Evolutionary conservation across 192 early-diverging fungal genomes (phyloP), one percentile per base, ranked within the genome.

Genomic region (Rhizophlyctis rosea): DNA sequence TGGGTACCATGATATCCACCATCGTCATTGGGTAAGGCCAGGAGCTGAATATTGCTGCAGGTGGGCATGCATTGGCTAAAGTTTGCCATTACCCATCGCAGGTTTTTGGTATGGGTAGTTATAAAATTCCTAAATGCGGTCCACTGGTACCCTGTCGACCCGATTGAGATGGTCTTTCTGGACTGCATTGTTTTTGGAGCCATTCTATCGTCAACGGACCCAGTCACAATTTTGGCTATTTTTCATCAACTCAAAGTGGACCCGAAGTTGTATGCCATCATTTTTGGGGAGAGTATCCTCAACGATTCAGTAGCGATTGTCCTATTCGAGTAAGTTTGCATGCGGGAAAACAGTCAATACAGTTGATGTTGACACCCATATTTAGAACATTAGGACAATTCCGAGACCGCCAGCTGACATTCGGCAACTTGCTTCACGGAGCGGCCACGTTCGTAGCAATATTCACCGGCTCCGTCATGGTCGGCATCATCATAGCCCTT

Each of bases 261-360:
- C 57, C 93, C 94, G 2, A 88, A 91, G 75, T 71, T 98, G 47
- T 97, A 93, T 71, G 89, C 96, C 3, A 90, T 98, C 54, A 93
- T 98, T 44, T 98, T 95, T 74, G 96, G 96, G 33, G 96, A 98
- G 69, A 90, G 86, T 28, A 80, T 97, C 34, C 78, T 98, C 33
- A 98, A 98, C 64, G 96, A 98, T 64, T 91, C 92, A n/a, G 94
- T 96, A 1, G 91, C 94, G 1, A 98, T 97, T 71, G 96, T 97
- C n/a, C 76, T 98, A 56, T 94, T 92, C 72, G 85, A 86, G 80
- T 72, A 54, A 21, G 60, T 57, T 23, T 7, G 0, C 14, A 21
- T 7, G 4, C 11, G 7, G 4, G 50, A 7, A 5, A 11, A 16
- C 11, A 16, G 50, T 52, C 50, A 25, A 7, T 52, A 5, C 50